Evolutionary conservation across 352 stramenopile genomes (phyloP).

Genomic region (Phytophthora cactorum): DNA sequence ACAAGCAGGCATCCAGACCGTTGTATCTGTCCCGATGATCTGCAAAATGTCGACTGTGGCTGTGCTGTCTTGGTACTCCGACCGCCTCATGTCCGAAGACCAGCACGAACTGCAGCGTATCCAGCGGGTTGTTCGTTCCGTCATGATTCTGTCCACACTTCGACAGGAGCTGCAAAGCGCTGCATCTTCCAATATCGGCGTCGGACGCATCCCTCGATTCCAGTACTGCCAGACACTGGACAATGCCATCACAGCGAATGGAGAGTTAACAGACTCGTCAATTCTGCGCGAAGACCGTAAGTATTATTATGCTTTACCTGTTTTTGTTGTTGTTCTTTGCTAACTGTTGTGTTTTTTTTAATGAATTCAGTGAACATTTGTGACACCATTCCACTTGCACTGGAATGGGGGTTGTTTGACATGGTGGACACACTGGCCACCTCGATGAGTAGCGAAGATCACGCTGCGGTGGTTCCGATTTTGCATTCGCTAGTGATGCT

Average conservation of each 20-base stretch:
- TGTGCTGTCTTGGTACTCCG: slow-evolving; percentile 83
- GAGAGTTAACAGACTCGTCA: slow-evolving; percentile 57
- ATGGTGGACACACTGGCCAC: slow-evolving; percentile 67
- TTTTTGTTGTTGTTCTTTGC: slow-evolving; percentile 1
- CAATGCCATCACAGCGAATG: slow-evolving; percentile 75
- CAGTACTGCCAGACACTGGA: slow-evolving; percentile 83
- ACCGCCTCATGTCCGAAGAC: slow-evolving; percentile 60
- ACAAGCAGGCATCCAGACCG: slow-evolving; percentile 64
- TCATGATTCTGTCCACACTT: slow-evolving; percentile 68
- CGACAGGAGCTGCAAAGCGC: slow-evolving; percentile 55
- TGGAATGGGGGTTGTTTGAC: slow-evolving; percentile 80
- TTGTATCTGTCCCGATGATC: slow-evolving; percentile 82
- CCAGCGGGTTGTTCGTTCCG: slow-evolving; percentile 70
- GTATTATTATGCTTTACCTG: slow-evolving; percentile 13
- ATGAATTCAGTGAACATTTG: slow-evolving; percentile 50
- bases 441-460: slow-evolving; percentile 88
- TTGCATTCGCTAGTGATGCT: slow-evolving; percentile 63
- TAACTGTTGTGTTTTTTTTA: slow-evolving; percentile 19
- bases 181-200: slow-evolving; percentile 28
- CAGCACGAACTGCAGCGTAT: slow-evolving; percentile 70
- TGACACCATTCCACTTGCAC: slow-evolving; percentile 63
- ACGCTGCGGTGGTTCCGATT: slow-evolving; percentile 61
- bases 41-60: slow-evolving; percentile 84
- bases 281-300: slow-evolving; percentile 56
- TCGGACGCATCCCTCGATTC: slow-evolving; percentile 61